A percentile compares a stretch with the other conserved stretches of the same genome.
Evolutionary conservation across 1,139 yeast species (phyloP).

Genomic region (Saccharomycopsis hybrid): DNA sequence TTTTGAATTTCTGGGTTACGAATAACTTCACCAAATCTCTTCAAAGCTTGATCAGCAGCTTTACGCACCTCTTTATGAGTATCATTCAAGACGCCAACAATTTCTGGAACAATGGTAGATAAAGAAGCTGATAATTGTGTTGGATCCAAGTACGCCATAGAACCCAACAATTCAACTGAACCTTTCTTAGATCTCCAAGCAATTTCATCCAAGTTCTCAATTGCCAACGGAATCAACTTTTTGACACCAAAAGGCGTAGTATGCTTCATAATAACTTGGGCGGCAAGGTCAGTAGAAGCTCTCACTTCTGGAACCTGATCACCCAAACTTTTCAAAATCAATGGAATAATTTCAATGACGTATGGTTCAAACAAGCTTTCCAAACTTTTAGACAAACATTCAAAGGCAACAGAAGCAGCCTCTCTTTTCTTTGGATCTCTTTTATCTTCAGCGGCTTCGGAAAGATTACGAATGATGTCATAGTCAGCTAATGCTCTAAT

Average conservation of each 20-base stretch:
- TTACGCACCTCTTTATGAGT: constrained; percentile 94
- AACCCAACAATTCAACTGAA: constrained; percentile 89
- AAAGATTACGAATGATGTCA: constrained; percentile 68
- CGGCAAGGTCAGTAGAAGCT: constrained; percentile 81
- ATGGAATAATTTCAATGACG: constrained; percentile 81
- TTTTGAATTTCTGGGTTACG: constrained; percentile 94
- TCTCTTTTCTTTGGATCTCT: constrained; percentile 71
- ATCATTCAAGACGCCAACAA: constrained; percentile 90
- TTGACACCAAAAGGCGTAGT: constrained; percentile 92
- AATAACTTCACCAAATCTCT: constrained; percentile 93
- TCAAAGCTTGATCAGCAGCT: constrained; percentile 86
- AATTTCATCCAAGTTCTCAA: constrained; percentile 77
- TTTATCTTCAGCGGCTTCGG: constrained; percentile 87
- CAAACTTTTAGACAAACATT: constrained; percentile 70
- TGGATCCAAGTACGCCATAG: constrained; percentile 97
- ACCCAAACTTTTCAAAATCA: constrained; percentile 74
- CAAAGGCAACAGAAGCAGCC: constrained; percentile 83
- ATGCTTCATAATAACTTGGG: constrained; percentile 80
- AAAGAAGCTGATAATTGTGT: constrained; percentile 85
- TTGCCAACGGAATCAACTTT: constrained; percentile 84
- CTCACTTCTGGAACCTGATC: constrained; percentile 83
- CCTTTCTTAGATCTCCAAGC: constrained; percentile 98
- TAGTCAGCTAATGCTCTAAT: constrained; percentile 66
- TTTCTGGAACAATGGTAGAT: constrained; percentile 88
- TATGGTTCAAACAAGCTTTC: constrained; percentile 88